Base-by-base conservation (phyloP, 805 yeast genomes). In the Candida dendrica region DNA sequence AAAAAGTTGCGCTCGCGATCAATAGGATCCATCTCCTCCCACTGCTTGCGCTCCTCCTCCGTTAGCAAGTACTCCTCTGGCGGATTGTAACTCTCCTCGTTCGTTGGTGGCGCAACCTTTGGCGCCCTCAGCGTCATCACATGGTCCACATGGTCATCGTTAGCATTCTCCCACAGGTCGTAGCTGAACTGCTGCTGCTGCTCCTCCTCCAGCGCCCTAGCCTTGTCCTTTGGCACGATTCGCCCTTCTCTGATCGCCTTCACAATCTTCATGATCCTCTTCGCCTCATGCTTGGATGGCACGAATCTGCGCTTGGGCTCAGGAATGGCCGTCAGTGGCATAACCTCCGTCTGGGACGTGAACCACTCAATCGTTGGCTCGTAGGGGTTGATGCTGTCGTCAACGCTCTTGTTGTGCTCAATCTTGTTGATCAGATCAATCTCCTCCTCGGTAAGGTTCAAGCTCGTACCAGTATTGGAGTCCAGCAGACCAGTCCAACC, bases 401-500 rank as follows among this genome's bases (percentile, higher is more conserved):
- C 91, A 3, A 96, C 86, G 48, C 78, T 79, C 65, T 88, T 88
- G 53, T 91, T 87, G 52, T 72, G 75, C 64, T 89, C 96, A 54
- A 93, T 79, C 60, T 86, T 88, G 50, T 81, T 73, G 57, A 93
- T 86, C 48, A 93, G 74, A 51, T 90, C 95, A 56, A 90, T 72
- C 64, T 93, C 98, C 58, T 91, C 97, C 41, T 75, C 74, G 7
- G 88, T 78, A 49, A 93, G 70, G 51, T 93, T 89, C 67, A 93
- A 74, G 41, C 86, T 72, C 9, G 79, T 63, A 47, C 98, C 99
- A 6, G 98, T 88, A 55, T 81, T 75, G 56, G 86, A 84, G 63
- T 93, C 98, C 47, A 91, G 67, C 47, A 93, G 71, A 37, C 99
- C 99, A 14, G 98, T 93, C 98, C 98, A 93, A 20, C 98, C 98